A percentile compares a stretch with the other conserved stretches of the same genome.
Conservation (phyloP, 1,284 basidiomycete genomes). For the Malassezia vespertilionis region DNA sequence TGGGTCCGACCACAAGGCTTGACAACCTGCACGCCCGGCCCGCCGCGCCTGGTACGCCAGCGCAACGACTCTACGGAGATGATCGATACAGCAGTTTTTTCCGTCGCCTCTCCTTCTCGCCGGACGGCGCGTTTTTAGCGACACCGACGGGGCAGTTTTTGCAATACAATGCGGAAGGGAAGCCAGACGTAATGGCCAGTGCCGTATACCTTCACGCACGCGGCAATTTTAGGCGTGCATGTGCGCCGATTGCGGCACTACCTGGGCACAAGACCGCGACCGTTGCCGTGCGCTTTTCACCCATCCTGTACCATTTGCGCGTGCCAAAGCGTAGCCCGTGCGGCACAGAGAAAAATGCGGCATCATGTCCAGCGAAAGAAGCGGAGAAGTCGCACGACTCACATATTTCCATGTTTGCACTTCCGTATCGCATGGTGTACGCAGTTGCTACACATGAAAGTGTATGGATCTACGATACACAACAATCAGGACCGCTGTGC, state of each 20-base stretch:
- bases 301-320: constrained; percentile 81
- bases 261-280: constrained; percentile 93
- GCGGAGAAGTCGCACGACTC: too few relatives aligned
- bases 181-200: constrained; percentile 47
- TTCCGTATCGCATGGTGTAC: constrained; percentile 88
- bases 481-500: constrained; percentile 83
- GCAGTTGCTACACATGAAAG: constrained; percentile 95
- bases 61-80: constrained; percentile 67
- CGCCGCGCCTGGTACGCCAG: constrained; percentile 16
- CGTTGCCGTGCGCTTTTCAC: constrained; percentile 84
- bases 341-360: too few relatives aligned
- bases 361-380: too few relatives aligned
- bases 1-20: too few relatives aligned
- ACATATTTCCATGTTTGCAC: too few relatives aligned
- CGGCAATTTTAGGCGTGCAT: constrained; percentile 60
- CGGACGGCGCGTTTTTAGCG: constrained; percentile 80
- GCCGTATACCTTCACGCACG: constrained; percentile 91
- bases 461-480: constrained; percentile 89
- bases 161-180: constrained; percentile 19
- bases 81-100: constrained; percentile 94
- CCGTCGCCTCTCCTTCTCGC: constrained; percentile 80
- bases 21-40: too few relatives aligned
- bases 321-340: constrained; percentile 24
- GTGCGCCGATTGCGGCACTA: constrained; percentile 80
- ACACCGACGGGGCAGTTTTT: constrained; percentile 86